Conservation (phyloP, 2,329 filamentous ascomycete genomes). For the Xylariomycetidae sp. region DNA sequence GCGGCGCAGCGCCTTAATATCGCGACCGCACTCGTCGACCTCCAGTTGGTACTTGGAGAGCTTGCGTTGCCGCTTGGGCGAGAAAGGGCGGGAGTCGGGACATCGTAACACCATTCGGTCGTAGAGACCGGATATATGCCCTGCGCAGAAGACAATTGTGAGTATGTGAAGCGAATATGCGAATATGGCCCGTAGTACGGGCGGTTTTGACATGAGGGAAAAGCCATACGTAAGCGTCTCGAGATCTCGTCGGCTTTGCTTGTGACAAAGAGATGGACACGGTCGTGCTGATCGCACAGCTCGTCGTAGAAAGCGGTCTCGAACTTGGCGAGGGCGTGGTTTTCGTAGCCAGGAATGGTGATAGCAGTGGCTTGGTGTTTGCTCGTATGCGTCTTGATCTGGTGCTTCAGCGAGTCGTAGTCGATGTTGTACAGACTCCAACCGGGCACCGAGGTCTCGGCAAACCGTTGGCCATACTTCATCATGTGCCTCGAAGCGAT, state of each 20-base stretch:
- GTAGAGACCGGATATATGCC: conserved; percentile 44
- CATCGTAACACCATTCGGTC: conserved; percentile 43
- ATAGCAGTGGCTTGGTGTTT: conserved; percentile 65
- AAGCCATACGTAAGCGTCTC: conserved; percentile 57
- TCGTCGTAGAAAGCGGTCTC: conserved; percentile 68
- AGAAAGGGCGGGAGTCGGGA: conserved; percentile 29
- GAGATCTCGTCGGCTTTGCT: conserved; percentile 78
- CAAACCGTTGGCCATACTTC: conserved; percentile 74
- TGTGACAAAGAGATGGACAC: conserved; percentile 71
- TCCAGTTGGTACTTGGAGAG: conserved; percentile 51
- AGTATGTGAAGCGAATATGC: conserved; percentile 13
- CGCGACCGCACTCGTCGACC: conserved; percentile 58
- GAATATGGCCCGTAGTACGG: no score
- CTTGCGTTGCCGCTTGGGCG: conserved; percentile 45
- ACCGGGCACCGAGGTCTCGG: conserved; percentile 72
- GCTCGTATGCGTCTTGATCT: conserved; percentile 77
- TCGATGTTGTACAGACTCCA: conserved; percentile 85
- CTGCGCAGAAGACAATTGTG: conserved; percentile 26
- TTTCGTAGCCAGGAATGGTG: conserved; percentile 66
- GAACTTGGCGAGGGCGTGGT: conserved; percentile 55
- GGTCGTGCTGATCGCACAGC: conserved; percentile 69
- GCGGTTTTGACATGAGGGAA: background rate
- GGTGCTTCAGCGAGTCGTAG: conserved; percentile 80
- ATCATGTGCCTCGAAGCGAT: conserved; percentile 44
- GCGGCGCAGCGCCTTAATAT: conserved; percentile 64